These are phyloP conservation scores for Endogone sp. DNA, from an alignment of 192 early-diverging fungal genomes.

Conservation along the genomic window DNA sequence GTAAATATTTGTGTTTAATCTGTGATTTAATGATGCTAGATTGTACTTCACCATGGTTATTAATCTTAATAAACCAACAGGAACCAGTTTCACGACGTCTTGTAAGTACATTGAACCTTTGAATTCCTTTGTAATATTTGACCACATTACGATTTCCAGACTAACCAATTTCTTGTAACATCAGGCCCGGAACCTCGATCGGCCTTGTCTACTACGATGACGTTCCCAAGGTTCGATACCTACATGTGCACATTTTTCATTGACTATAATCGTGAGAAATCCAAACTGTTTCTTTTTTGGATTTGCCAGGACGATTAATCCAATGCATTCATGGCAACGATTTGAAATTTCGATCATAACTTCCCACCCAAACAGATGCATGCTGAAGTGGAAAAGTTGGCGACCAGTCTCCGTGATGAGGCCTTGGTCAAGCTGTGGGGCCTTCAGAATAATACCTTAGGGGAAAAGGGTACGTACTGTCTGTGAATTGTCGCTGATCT, in stretches of 20 bases:
- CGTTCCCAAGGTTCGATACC: conserved; percentile 63
- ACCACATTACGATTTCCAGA: no score
- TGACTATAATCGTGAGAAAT: no score
- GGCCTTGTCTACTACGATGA: conserved; percentile 88
- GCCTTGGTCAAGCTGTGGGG: not conserved
- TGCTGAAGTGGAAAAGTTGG: not conserved
- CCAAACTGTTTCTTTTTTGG: no score
- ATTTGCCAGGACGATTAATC: no score
- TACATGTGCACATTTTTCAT: no score
- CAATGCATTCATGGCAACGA: not conserved
- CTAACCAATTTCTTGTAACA: no score
- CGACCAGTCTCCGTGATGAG: not conserved
- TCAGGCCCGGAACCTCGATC: conserved; percentile 83
- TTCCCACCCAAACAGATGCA: conserved; percentile 24
- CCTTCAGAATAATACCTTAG: not conserved
- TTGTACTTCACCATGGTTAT: no score
- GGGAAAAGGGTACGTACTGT: no score
- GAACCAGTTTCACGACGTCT: conserved; percentile 98
- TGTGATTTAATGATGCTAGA: no score
- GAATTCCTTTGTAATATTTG: not conserved
- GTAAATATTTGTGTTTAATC: conserved; percentile 32
- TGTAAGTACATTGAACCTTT: conserved; percentile 26
- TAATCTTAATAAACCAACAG: no score
- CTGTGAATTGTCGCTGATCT: no score
- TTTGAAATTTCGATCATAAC: conserved; percentile 39